phyloP scores from a whole-genome alignment of 257 asterid genomes.

The Przewalskia tangutica region DNA sequence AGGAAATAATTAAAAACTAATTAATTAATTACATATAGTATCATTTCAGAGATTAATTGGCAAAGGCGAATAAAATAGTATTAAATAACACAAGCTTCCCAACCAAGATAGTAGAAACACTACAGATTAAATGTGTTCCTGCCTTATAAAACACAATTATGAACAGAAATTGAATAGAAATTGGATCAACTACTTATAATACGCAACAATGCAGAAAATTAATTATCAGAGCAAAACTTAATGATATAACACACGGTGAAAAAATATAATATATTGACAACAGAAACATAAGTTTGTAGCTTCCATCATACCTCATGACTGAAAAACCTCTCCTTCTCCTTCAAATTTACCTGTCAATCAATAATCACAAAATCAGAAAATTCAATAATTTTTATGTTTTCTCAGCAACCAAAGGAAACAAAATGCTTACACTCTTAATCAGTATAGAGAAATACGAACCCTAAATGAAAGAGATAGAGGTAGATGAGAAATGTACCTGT shows the following conservation, averaged over 20 bases:
- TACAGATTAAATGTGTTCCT: not conserved
- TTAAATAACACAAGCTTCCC: not conserved
- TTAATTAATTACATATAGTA: not conserved
- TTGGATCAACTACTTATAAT: not conserved
- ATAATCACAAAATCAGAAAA: not conserved
- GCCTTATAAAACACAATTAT: not conserved
- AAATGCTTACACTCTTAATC: not conserved
- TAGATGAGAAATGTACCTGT: not conserved
- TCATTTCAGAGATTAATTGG: not conserved
- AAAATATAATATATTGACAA: not conserved
- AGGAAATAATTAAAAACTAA: not conserved
- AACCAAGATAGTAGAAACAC: not conserved
- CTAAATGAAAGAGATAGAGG: not conserved
- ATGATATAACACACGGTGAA: not conserved
- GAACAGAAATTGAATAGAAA: not conserved
- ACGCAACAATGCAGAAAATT: not conserved
- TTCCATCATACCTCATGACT: conserved; percentile 6
- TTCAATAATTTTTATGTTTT: not conserved
- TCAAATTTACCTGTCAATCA: not conserved
- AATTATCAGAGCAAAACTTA: too few species aligned
- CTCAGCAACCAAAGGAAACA: not conserved
- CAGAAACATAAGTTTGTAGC: not conserved
- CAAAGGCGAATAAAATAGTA: not conserved
- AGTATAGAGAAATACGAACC: not conserved
- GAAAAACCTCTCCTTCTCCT: not conserved